Conservation (phyloP, 768 basidiomycete species). For the Lyophyllum shimeji region DNA sequence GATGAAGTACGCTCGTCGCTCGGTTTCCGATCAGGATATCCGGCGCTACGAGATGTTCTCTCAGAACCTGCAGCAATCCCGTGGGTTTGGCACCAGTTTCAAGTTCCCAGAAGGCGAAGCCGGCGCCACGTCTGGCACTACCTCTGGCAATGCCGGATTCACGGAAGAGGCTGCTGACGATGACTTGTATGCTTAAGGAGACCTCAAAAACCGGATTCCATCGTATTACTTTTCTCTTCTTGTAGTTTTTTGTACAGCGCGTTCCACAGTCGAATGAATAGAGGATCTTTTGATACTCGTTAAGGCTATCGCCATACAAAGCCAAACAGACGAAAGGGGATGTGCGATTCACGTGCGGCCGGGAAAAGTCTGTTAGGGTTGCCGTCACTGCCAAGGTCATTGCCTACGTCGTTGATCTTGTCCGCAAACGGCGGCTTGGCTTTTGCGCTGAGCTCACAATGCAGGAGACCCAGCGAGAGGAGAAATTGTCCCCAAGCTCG, state of each 20-base stretch:
- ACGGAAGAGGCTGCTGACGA: slow-evolving; percentile 87
- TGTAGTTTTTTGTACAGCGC: background rate
- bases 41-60: slow-evolving; percentile 98
- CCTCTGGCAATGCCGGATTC: slow-evolving; percentile 70
- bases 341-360: slow-evolving; percentile 5
- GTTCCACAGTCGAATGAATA: slow-evolving; percentile 4
- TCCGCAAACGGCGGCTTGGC: background rate
- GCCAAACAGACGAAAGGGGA: slow-evolving; percentile 6
- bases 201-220: slow-evolving; percentile 4
- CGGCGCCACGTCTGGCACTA: slow-evolving; percentile 37
- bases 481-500: slow-evolving; percentile 35
- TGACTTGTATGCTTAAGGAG: slow-evolving; percentile 80
- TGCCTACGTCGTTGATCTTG: background rate
- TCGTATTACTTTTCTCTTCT: background rate
- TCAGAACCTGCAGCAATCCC: slow-evolving; percentile 90
- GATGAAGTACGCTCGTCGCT: slow-evolving; percentile 96
- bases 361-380: too few relatives aligned
- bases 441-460: slow-evolving; percentile 8
- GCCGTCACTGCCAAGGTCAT: too few relatives aligned
- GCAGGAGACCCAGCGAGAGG: slow-evolving; percentile 13
- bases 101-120: slow-evolving; percentile 89
- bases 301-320: slow-evolving; percentile 4
- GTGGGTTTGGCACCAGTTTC: slow-evolving; percentile 93
- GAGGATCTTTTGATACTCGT: slow-evolving; percentile 4
- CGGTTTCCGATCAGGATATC: slow-evolving; percentile 95